phyloP scores from a whole-genome alignment of 2,329 filamentous ascomycete species.

The Sporothrix globosa region DNA sequence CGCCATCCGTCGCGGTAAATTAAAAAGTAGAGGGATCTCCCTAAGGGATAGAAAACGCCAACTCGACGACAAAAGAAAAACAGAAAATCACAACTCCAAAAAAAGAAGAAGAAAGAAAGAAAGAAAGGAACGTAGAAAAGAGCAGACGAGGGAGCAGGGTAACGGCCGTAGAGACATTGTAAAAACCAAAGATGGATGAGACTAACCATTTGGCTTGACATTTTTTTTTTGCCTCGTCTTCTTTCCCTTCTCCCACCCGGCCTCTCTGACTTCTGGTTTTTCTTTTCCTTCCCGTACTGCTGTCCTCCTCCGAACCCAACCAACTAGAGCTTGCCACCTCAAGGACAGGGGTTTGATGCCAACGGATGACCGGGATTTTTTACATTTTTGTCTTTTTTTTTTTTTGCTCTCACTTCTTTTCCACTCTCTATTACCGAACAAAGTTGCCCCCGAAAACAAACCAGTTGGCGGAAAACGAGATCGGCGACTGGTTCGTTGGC shows the following conservation, averaged over 20 bases:
- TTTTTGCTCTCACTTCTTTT: background rate
- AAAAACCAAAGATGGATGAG: slow-evolving; percentile 3
- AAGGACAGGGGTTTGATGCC: slow-evolving; percentile 24
- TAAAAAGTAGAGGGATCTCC: slow-evolving; percentile 20
- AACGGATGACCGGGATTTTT: background rate
- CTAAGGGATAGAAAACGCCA: slow-evolving; percentile 14
- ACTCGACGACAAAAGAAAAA: background rate
- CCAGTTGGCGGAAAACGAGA: slow-evolving; percentile 11
- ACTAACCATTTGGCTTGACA: too few species aligned
- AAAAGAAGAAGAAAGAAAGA: background rate
- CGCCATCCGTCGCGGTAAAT: slow-evolving; percentile 13
- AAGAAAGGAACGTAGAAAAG: background rate
- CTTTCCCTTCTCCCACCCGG: background rate
- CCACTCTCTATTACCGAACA: background rate
- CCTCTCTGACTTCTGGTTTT: background rate
- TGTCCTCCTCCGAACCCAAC: background rate
- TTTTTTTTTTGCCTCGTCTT: background rate
- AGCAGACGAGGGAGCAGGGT: background rate
- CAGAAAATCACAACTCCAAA: background rate
- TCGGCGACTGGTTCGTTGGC: background rate
- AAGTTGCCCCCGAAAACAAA: background rate
- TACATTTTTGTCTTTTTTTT: too few species aligned
- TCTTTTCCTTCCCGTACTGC: background rate
- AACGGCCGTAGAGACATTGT: background rate
- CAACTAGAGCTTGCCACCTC: slow-evolving; percentile 26